Evolutionary conservation across 2,329 filamentous ascomycete species (phyloP).

Genomic region (Cercospora sp.): DNA sequence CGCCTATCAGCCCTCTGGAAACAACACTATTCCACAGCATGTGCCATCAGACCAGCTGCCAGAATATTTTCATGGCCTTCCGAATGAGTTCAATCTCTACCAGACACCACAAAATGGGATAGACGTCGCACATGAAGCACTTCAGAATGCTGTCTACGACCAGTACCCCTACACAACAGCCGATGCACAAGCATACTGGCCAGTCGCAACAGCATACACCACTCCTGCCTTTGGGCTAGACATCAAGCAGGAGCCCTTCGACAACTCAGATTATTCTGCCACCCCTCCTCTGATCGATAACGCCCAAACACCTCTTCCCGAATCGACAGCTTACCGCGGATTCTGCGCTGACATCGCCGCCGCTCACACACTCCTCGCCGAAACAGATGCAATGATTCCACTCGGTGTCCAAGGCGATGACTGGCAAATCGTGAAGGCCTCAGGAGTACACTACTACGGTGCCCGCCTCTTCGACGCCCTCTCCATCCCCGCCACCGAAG

Average conservation of each 20-base stretch:
- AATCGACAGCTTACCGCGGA: background rate
- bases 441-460: conserved; percentile 9
- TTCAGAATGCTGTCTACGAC: background rate
- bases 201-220: background rate
- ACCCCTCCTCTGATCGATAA: background rate
- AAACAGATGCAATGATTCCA: background rate
- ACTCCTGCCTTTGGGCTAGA: background rate
- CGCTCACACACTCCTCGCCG: background rate
- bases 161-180: background rate
- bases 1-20: background rate
- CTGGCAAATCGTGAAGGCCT: background rate
- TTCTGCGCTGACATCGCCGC: background rate
- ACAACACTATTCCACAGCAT: background rate
- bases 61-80: background rate
- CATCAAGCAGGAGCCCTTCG: background rate
- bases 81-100: background rate
- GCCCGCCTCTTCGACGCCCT: conserved; percentile 15
- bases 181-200: background rate
- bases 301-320: background rate
- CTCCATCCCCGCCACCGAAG: background rate
- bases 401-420: conserved; percentile 13
- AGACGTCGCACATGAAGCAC: background rate
- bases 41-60: background rate
- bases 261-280: background rate
- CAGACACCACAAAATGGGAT: background rate